phyloP scores from a whole-genome alignment of 257 asterid species.

The Penstemon davidsonii region DNA sequence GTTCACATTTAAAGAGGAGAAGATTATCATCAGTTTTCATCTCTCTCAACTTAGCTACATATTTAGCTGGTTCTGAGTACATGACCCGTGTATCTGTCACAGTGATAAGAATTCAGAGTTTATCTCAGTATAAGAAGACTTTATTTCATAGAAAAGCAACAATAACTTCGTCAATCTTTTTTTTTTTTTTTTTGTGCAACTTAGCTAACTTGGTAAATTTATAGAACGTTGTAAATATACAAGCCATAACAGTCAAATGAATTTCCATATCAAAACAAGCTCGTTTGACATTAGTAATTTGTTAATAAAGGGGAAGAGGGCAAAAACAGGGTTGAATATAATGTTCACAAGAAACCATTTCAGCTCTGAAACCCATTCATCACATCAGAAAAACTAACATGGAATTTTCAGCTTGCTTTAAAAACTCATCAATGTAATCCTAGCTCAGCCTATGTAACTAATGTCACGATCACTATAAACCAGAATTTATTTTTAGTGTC shows the following conservation, averaged over 20 bases:
- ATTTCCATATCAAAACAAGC: not conserved
- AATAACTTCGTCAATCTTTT: not conserved
- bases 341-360: not conserved
- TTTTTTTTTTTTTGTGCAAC: conserved; percentile 5
- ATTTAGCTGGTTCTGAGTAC: conserved; percentile 95
- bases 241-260: not conserved
- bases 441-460: not conserved
- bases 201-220: not conserved
- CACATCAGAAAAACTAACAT: conserved; percentile 9
- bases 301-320: not conserved
- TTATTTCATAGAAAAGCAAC: conserved; percentile 1
- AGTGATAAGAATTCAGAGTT: conserved; percentile 15
- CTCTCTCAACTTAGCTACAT: conserved; percentile 91
- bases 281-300: not conserved
- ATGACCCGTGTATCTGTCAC: conserved; percentile 76
- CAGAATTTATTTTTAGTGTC: not conserved
- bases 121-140: not conserved
- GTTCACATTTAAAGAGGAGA: conserved; percentile 81
- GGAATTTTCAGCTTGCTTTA: conserved; percentile 5
- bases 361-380: not conserved
- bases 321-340: not conserved
- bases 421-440: conserved; percentile 11
- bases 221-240: conserved; percentile 10
- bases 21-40: conserved; percentile 69
- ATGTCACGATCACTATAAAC: conserved; percentile 8